phyloP scores from a whole-genome alignment of 1,139 yeast species.

The Scheffersomyces titani region DNA sequence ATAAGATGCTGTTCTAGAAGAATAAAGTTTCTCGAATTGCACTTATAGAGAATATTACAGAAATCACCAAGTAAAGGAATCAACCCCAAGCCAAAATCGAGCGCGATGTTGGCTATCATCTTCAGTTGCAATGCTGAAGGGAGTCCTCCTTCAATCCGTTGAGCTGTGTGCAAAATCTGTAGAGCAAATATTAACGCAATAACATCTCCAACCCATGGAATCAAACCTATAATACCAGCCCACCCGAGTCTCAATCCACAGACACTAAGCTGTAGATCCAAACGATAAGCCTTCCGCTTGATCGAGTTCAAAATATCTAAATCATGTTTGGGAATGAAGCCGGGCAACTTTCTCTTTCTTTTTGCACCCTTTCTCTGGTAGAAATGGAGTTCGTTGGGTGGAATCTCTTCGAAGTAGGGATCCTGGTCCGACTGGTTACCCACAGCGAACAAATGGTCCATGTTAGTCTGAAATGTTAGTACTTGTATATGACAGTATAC shows the following conservation, averaged over 20 bases:
- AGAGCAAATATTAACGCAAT: conserved; percentile 54
- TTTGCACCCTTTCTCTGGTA: conserved; percentile 49
- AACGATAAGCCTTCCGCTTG: conserved; percentile 60
- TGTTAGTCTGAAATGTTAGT: conserved; percentile 30
- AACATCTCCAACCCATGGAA: conserved; percentile 66
- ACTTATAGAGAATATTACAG: conserved; percentile 67
- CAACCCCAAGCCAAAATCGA: conserved; percentile 71
- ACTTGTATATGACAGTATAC: neutral
- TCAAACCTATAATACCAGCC: conserved; percentile 67
- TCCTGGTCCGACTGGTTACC: conserved; percentile 40
- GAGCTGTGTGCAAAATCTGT: conserved; percentile 51
- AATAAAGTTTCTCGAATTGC: conserved; percentile 72
- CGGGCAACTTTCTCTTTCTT: conserved; percentile 53
- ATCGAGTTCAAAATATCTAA: conserved; percentile 52
- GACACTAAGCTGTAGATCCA: conserved; percentile 62
- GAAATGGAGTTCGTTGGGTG: conserved; percentile 46
- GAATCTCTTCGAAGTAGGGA: conserved; percentile 53
- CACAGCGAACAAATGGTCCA: conserved; percentile 34
- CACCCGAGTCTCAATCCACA: conserved; percentile 73
- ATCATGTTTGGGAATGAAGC: conserved; percentile 56
- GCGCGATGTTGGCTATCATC: conserved; percentile 60
- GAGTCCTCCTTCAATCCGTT: conserved; percentile 63
- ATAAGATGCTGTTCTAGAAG: conserved; percentile 59
- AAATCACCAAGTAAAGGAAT: conserved; percentile 75
- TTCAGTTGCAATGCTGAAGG: conserved; percentile 48